Conservation (phyloP, 345 rosid species). For the Draba incana region DNA sequence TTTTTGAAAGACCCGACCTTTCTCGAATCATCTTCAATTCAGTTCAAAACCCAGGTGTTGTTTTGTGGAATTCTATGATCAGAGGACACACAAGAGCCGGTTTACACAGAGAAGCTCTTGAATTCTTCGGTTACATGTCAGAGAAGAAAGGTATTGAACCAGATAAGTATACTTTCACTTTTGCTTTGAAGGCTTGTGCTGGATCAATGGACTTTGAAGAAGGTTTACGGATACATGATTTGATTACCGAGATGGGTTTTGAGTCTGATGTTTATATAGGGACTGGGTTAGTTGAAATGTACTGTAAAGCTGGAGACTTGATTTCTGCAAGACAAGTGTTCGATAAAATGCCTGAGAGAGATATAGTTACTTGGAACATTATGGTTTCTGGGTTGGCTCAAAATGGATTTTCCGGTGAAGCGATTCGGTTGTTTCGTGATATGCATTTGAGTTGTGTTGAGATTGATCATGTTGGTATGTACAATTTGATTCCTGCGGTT, state of each 20-base stretch:
- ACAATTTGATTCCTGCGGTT: conserved; percentile 65
- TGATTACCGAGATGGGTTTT: conserved; percentile 45
- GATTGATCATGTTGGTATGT: conserved; percentile 50
- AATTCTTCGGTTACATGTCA: conserved; percentile 48
- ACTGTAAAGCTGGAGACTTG: conserved; percentile 52
- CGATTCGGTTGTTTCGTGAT: conserved; percentile 43
- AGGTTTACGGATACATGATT: conserved; percentile 53
- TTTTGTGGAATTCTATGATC: conserved; percentile 56
- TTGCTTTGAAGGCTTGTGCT: conserved; percentile 65
- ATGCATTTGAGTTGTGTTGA: conserved; percentile 46
- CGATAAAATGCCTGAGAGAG: conserved; percentile 55
- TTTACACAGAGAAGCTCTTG: conserved; percentile 48
- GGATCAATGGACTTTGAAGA: conserved; percentile 48
- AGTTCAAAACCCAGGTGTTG: conserved; percentile 48
- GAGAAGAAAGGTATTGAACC: conserved; percentile 47
- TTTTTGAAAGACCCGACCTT: conserved; percentile 47
- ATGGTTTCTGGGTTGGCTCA: conserved; percentile 55
- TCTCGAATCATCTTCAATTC: conserved; percentile 55
- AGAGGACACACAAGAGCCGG: conserved; percentile 51
- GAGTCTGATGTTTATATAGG: conserved; percentile 61
- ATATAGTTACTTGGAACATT: conserved; percentile 56
- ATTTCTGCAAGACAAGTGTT: conserved; percentile 51
- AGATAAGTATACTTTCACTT: conserved; percentile 61
- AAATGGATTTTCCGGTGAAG: conserved; percentile 43
- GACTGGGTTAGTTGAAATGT: conserved; percentile 57